These are phyloP conservation scores for Trametes meyenii DNA, from an alignment of 768 basidiomycete genomes.

Conservation along the genomic window DNA sequence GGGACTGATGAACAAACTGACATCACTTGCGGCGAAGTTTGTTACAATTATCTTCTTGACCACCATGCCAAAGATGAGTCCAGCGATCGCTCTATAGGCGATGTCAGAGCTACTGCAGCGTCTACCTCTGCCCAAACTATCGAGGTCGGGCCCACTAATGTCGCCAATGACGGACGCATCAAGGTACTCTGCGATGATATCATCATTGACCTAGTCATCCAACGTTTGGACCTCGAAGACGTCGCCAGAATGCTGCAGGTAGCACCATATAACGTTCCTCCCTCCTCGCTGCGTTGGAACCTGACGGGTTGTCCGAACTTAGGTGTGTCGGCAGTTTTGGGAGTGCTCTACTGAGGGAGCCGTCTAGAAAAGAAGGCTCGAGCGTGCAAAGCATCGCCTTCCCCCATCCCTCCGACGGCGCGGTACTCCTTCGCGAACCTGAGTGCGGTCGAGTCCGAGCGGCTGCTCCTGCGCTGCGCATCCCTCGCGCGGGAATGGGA, in stretches of 20 bases:
- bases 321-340: conserved; percentile 66
- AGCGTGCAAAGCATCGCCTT: conserved; percentile 52
- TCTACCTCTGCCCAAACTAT: too few species aligned
- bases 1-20: too few species aligned
- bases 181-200: conserved; percentile 1
- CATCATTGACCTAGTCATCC: conserved; percentile 9
- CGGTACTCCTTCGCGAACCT: conserved; percentile 42
- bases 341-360: conserved; percentile 65
- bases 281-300: not conserved
- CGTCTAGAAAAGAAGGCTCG: conserved; percentile 69
- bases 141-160: too few species aligned
- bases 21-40: too few species aligned
- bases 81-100: too few species aligned
- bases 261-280: conserved; percentile 9
- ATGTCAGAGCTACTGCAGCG: too few species aligned
- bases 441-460: conserved; percentile 49
- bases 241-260: conserved; percentile 43
- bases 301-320: not conserved
- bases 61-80: too few species aligned
- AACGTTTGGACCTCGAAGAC: conserved; percentile 39
- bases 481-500: conserved; percentile 65
- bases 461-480: conserved; percentile 59
- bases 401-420: conserved; percentile 65
- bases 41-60: too few species aligned
- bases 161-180: not conserved